Conservation (phyloP, 306 rosid species). For the Fagus sylvatica region DNA sequence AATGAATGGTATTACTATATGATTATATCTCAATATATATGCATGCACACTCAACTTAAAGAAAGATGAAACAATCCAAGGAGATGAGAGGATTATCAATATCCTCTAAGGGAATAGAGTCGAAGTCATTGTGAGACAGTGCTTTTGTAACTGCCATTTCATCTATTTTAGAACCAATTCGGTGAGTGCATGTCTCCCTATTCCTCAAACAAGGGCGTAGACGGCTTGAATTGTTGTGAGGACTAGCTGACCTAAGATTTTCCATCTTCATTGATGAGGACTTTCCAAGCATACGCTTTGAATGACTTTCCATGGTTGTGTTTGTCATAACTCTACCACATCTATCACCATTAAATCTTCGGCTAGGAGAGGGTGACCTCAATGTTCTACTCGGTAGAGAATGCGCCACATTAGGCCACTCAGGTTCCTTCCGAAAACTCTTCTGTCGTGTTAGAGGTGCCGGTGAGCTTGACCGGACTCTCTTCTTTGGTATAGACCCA, state of each 20-base stretch:
- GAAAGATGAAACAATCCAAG: constrained; percentile 87
- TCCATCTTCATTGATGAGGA: constrained; percentile 35
- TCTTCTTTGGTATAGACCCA: constrained; percentile 49
- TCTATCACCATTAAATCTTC: constrained; percentile 42
- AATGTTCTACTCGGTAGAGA: constrained; percentile 29
- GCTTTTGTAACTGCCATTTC: constrained; percentile 59
- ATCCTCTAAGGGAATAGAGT: constrained; percentile 53
- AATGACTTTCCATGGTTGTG: neutral
- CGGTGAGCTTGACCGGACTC: constrained; percentile 64
- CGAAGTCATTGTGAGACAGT: constrained; percentile 31
- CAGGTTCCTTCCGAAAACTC: constrained; percentile 63
- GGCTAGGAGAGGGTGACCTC: constrained; percentile 68
- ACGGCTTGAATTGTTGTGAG: constrained; percentile 29
- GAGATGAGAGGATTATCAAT: constrained; percentile 78
- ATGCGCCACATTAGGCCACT: constrained; percentile 25
- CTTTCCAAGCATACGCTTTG: constrained; percentile 25
- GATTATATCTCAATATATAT: constrained; percentile 11
- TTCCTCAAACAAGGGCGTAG: constrained; percentile 44
- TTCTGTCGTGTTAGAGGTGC: constrained; percentile 54
- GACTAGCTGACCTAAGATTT: constrained; percentile 29
- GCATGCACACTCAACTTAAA: constrained; percentile 35
- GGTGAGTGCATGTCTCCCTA: constrained; percentile 39
- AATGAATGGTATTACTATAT: neutral
- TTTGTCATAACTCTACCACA: constrained; percentile 6
- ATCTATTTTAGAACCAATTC: constrained; percentile 58